Evolutionary conservation across 192 early-diverging fungal genomes (phyloP).

Genomic region (Gamsiella multidivaricata): DNA sequence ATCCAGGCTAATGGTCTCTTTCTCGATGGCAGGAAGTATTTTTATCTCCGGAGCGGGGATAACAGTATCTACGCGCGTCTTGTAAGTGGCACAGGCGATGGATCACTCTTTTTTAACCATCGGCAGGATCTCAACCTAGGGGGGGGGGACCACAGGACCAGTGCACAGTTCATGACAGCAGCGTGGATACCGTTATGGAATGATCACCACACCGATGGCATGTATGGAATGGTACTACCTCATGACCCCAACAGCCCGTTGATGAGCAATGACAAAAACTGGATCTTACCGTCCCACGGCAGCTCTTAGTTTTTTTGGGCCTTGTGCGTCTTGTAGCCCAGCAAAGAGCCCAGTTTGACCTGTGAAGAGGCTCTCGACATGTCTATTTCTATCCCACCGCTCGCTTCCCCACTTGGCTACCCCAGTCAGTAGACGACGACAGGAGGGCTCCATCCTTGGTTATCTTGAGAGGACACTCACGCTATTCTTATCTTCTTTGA

Average conservation of each 20-base stretch:
- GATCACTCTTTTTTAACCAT: no score
- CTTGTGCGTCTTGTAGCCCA: not conserved
- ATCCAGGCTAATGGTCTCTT: conserved; percentile 75
- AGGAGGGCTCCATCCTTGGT: no score
- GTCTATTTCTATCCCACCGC: conserved; percentile 2
- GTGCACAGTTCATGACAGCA: no score
- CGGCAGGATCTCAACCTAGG: not conserved
- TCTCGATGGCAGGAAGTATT: conserved; percentile 77
- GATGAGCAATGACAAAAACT: not conserved
- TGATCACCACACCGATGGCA: no score
- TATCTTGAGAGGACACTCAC: no score
- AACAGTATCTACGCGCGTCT: conserved; percentile 84
- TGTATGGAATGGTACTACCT: no score
- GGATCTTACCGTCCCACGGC: no score
- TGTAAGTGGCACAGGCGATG: conserved; percentile 52
- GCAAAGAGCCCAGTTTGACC: not conserved
- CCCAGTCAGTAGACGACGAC: no score
- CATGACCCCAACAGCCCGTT: not conserved
- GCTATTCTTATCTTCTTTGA: not conserved
- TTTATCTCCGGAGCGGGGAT: conserved; percentile 74
- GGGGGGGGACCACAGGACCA: not conserved
- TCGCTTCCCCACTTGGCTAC: no score
- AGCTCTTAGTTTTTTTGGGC: no score
- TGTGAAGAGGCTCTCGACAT: not conserved
- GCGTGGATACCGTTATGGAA: no score